Evolutionary conservation across 2,329 filamentous ascomycete genomes (phyloP), one percentile per base, ranked within the genome.

Genomic region (Cordyceps fumosorosea): DNA sequence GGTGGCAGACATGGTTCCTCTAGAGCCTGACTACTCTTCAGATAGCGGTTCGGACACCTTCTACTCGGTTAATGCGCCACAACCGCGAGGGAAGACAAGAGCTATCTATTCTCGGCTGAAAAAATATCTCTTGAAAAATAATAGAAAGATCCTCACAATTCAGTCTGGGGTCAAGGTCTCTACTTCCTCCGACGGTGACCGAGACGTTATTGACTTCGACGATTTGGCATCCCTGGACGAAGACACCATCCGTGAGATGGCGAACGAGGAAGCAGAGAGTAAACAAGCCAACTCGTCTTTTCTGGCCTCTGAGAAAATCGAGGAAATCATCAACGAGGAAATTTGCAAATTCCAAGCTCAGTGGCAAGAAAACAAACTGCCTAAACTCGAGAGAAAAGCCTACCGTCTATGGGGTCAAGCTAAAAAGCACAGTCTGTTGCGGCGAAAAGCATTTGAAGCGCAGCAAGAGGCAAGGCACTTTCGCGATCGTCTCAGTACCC

Each of bases 281-380:
- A 59, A 20, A 3, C 26, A 54, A n/a, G 22, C 29, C 12, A 18
- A n/a, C 12, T 37, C 55, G 8, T 50, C 29, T 40, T 18, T 34
- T 11, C 58, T 51, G 52, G 47, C 34, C n/a, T 34, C 34, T 6
- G 34, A 66, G 65, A 48, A n/a, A 47, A 76, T 89, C 24, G 72
- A 80, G 3, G 66, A 71, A 0, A 73, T 84, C 14, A 78, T 93
- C 40, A 75, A 85, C 32, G 72, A 81, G 20, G 80, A 77, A 29
- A 80, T 90, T 12, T 68, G 75, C 7, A 72, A 77, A 1, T 79
- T 84, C 63, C 77, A 79, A 55, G 69, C 74, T 3, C 71, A 73
- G 5, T 93, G 89, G 89, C 73, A 74, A n/a, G 71, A 77, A n/a
- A 76, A 74, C 1, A 86, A 85, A 65, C 76, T 84, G 7, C 82